Base-by-base conservation (phyloP, 2,329 filamentous ascomycete genomes). In the Aspergillus novoparasiticus region DNA sequence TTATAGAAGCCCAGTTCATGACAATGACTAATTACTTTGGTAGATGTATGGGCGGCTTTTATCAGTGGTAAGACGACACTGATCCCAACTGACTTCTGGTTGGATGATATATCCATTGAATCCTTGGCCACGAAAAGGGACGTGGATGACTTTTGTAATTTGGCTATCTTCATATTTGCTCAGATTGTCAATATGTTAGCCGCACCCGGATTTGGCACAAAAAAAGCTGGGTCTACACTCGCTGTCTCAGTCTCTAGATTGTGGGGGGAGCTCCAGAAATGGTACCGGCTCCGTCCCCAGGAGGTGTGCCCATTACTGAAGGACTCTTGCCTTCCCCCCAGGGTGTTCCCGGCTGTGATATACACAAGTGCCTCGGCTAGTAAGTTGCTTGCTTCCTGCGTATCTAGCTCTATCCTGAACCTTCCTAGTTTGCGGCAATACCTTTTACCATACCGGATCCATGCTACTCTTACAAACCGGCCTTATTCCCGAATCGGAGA, bases 371-470 rank as follows among this genome's bases (percentile, higher is more conserved):
- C 39, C 39, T 46, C 43, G 10, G 19, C 43, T 23, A 23, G 43
- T 46, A 23, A 21, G n/a, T 23, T 46, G n/a, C 4, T 26, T 19
- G 3, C 12, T 28, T 28, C 5, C 45, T 48, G 39, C 19, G 3
- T 41, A n/a, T 41, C 1, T 48, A 14, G 23, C 11, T 48, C 45
- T 45, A 23, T 46, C 23, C 43, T 14, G 10, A 46, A 23, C n/a
- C 4, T 12, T 21, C n/a, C 4, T 48, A 67, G 65, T 65, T 45
- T 67, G 65, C 26, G 63, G 63, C 3, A 65, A 67, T 62, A 67
- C 65, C 14, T 67, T 67, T 32, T 66, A 66, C 41, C 65, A 67
- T 64, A 34, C 65, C 10, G 66, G 66, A 2, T 68, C 43, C 21
- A 68, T 68, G 19, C 57, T 68, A 28, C 64, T 68, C n/a, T 41